Evolutionary conservation across 257 asterid genomes (phyloP), one percentile per base, ranked within the genome.

Genomic region (Solanum bulbocastanum): DNA sequence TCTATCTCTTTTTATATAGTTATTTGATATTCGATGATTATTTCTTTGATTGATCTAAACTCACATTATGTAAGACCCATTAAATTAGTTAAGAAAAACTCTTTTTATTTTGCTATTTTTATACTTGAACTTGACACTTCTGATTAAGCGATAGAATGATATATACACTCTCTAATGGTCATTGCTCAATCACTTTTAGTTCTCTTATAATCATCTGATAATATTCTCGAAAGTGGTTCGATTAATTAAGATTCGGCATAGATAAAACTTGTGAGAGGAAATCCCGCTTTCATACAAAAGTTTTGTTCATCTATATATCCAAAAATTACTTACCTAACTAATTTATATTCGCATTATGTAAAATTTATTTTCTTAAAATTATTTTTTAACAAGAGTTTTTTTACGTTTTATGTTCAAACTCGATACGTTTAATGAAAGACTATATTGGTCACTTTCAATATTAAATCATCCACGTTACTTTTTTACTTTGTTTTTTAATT

Each of bases 31-130:
- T 2, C 0, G 3, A n/a, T 1, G 12, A 76, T n/a, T 25, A 39
- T 13, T 40, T 23, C 0, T n/a, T 5, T 5, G 0, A 14, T 14
- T 72, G 2, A n/a, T 78, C 8, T 8, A 40, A 4, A 40, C n/a
- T 78, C 0, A 2, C 1, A 3, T n/a, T 0, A 25, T 2, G 1
- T 78, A 35, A 8, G 3, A 71, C 0, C 1, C 10, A 5, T 13
- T 33, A 16, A 32, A 71, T 33, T 8, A 18, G 71, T 62, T 62
- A 4, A 18, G 1, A 0, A 33, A 35, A 35, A 32, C 1, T 8
- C 1, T 69, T 58, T 0, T 0, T 8, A 58, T 20, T 7, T 58
- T 58, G 66, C 5, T 20, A 58, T 58, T 30, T 7, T 0, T 0
- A 66, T 25, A 66, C 0, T 39, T 0, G 1, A 78, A 78, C 0